phyloP scores from a whole-genome alignment of 2,329 filamentous ascomycete species.

The Sporothrix sp. region DNA sequence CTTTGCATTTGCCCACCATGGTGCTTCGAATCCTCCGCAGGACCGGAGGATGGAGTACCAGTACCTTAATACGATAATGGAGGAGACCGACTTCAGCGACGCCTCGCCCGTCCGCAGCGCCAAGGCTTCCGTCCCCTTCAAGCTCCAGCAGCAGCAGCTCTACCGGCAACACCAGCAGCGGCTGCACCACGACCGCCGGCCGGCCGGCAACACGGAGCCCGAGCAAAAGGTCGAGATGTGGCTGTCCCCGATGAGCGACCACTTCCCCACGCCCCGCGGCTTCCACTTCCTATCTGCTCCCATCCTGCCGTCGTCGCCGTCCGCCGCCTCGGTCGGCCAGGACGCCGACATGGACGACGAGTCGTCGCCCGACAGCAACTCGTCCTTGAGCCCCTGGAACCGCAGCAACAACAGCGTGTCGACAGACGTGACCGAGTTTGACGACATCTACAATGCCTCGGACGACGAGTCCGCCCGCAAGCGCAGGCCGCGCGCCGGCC shows the following conservation, averaged over 20 bases:
- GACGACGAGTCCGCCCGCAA: constrained; percentile 54
- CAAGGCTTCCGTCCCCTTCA: constrained; percentile 1
- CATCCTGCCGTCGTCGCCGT: constrained; percentile 52
- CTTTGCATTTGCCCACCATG: constrained; percentile 33
- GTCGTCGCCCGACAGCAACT: constrained; percentile 24
- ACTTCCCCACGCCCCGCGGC: constrained; percentile 65
- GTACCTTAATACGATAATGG: constrained; percentile 56
- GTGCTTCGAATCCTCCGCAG: constrained; percentile 43
- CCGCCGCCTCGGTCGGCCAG: constrained; percentile 42
- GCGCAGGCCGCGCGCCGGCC: constrained; percentile 32
- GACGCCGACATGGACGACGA: constrained; percentile 22
- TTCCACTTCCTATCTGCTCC: constrained; percentile 55
- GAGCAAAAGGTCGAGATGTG: constrained; percentile 46
- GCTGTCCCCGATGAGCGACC: constrained; percentile 49
- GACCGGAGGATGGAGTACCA: constrained; percentile 41
- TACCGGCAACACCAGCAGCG: constrained; percentile 1
- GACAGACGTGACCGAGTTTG: constrained; percentile 64
- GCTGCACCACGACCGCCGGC: constrained; percentile 5
- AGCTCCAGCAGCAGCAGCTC: constrained; percentile 6
- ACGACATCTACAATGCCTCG: constrained; percentile 79
- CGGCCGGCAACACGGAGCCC: constrained; percentile 23
- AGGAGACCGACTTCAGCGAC: constrained; percentile 27
- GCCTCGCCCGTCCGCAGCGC: constrained; percentile 7
- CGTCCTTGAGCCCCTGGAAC: constrained; percentile 50
- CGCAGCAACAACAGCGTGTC: constrained; percentile 37